Evolutionary conservation across 306 rosid genomes (phyloP), one percentile per base, ranked within the genome.

Genomic region (Alnus glutinosa): DNA sequence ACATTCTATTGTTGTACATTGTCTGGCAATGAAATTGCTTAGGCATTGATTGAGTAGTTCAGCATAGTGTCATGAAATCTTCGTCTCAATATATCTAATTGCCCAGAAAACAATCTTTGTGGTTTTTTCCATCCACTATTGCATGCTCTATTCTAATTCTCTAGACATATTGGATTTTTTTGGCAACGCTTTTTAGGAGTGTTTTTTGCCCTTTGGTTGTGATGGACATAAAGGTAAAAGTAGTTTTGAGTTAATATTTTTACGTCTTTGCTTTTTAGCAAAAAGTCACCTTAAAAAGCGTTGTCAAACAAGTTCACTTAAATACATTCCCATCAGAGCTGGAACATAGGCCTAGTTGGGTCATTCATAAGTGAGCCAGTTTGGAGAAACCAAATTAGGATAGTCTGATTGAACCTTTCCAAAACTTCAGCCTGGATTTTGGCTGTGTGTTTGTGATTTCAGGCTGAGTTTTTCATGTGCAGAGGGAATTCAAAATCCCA

Each of bases 11-110:
- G 51, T 82, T 74, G 62, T 80, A 54, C 62, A 71, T 75, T 71
- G 64, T 57, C 19, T 66, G 52, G 78, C 76, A 83, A 83, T 71
- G 76, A 9, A 83, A 55, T 83, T 80, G 76, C 67, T 70, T 66
- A 64, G 74, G 69, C 49, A 76, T 51, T 39, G 23, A 6, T 44
- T 6, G 42, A 75, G 55, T 71, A 64, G 23, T 28, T 67, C 48
- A 67, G 14, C 32, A 39, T 18, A 39, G 13, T 42, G 34, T 67
- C 72, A 18, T 67, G 72, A n/a, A 66, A 42, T 59, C 72, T 18
- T 18, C 1, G 16, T 64, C 19, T 18, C 34, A 18, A 7, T 18
- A 12, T 42, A 66, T 42, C 71, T 15, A 28, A 67, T 39, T 67
- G 28, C 28, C 42, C 16, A 61, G 39, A 61, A 23, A 4, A 30